Conservation (phyloP, 371 early-diverging fungal genomes). For the Coemansia sp. region DNA sequence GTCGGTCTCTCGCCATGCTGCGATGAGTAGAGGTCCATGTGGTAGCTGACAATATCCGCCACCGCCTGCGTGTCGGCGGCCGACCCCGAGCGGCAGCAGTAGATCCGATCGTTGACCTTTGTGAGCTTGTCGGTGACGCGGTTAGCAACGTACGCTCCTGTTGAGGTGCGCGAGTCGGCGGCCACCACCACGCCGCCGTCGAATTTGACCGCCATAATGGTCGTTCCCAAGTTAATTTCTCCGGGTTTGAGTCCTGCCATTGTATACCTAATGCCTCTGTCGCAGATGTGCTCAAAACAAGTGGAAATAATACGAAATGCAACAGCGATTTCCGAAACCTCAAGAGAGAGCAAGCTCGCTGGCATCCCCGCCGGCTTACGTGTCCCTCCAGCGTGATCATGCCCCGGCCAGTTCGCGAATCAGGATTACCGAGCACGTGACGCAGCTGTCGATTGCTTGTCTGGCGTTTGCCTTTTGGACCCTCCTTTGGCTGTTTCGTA, state of each 20-base stretch:
- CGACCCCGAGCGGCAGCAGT: constrained; percentile 97
- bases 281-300: not conserved
- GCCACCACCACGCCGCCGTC: constrained; percentile 97
- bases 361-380: not conserved
- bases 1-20: constrained; percentile 84
- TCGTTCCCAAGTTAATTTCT: constrained; percentile 96
- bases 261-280: not conserved
- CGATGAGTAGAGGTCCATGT: constrained; percentile 88
- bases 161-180: constrained; percentile 98
- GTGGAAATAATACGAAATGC: not conserved
- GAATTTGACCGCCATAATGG: constrained; percentile 98
- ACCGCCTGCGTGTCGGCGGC: constrained; percentile 99
- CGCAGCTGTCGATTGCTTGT: not conserved
- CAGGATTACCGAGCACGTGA: constrained; percentile 8
- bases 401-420: not conserved
- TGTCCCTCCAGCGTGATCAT: constrained; percentile 5
- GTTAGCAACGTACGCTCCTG: constrained; percentile 97
- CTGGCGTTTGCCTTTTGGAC: not conserved
- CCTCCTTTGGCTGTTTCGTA: not conserved
- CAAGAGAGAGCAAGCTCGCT: not conserved
- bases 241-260: constrained; percentile 77
- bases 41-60: constrained; percentile 92
- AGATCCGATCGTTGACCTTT: constrained; percentile 93
- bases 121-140: constrained; percentile 99
- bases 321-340: not conserved